These are phyloP conservation scores for Lepraria neglecta DNA, from an alignment of 495 filamentous ascomycete species.

Conservation along the genomic window DNA sequence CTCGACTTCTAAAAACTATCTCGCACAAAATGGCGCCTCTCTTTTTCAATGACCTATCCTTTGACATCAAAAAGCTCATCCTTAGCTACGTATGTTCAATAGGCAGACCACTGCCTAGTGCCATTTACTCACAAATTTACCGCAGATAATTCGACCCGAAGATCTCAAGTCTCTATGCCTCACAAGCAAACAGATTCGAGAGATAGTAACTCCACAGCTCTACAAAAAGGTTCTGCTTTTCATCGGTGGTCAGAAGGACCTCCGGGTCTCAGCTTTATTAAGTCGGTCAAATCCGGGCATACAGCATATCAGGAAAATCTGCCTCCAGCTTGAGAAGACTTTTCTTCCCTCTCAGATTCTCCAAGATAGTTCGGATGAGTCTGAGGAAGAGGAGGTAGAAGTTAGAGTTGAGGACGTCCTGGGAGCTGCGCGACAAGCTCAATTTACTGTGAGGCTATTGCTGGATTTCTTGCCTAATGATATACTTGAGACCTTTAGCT, in stretches of 20 bases:
- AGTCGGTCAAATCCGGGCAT: conserved; percentile 18
- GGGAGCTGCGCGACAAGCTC: conserved; percentile 16
- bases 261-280: conserved; percentile 15
- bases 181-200: conserved; percentile 13
- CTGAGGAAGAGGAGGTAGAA: conserved; percentile 16
- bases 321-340: conserved; percentile 20
- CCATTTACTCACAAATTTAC: background rate
- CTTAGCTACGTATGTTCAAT: conserved; percentile 11
- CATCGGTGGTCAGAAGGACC: conserved; percentile 19
- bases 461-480: conserved; percentile 19
- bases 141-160: conserved; percentile 13
- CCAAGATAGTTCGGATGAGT: conserved; percentile 15
- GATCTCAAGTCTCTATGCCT: conserved; percentile 20
- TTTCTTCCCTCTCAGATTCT: background rate
- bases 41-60: conserved; percentile 2
- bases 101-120: background rate
- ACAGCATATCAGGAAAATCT: conserved; percentile 19
- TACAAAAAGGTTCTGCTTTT: conserved; percentile 21
- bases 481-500: conserved; percentile 21
- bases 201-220: conserved; percentile 15
- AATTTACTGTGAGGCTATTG: conserved; percentile 16
- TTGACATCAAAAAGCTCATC: conserved; percentile 16
- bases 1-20: background rate
- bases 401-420: conserved; percentile 5
- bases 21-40: conserved; percentile 6